Evolutionary conservation across 1,284 basidiomycete genomes (phyloP).

Genomic region (Marasmius fiardii): DNA sequence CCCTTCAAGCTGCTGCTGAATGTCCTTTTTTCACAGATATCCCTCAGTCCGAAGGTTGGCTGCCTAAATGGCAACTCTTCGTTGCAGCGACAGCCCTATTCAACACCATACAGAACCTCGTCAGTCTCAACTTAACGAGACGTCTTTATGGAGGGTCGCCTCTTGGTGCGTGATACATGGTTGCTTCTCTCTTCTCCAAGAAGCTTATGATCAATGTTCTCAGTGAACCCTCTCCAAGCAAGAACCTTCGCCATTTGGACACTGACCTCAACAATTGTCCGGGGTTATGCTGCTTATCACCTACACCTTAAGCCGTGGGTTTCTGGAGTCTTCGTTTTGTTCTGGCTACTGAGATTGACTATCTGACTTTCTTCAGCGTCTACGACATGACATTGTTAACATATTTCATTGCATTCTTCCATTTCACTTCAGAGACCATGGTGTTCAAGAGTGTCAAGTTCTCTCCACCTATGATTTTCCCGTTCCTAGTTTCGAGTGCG

Average conservation of each 20-base stretch:
- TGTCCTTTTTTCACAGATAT: constrained; percentile 37
- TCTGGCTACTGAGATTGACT: constrained; percentile 14
- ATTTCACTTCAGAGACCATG: constrained; percentile 85
- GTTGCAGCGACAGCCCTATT: constrained; percentile 75
- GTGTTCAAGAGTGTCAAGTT: constrained; percentile 80
- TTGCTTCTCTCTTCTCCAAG: background rate
- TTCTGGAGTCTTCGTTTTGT: constrained; percentile 7
- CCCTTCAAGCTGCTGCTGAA: background rate
- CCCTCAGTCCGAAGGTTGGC: constrained; percentile 61
- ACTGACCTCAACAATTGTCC: constrained; percentile 75
- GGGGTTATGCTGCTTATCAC: constrained; percentile 85
- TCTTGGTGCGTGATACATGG: constrained; percentile 26
- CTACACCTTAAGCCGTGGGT: constrained; percentile 77
- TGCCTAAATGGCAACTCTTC: constrained; percentile 86
- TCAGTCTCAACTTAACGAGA: constrained; percentile 74
- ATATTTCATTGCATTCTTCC: constrained; percentile 86
- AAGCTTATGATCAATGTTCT: constrained; percentile 6
- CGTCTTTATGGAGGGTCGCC: constrained; percentile 65
- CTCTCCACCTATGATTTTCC: constrained; percentile 64
- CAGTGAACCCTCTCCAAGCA: constrained; percentile 83
- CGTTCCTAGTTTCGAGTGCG: constrained; percentile 88
- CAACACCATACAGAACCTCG: constrained; percentile 83
- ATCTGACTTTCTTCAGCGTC: constrained; percentile 44
- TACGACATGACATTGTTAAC: constrained; percentile 89
- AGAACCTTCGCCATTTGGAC: constrained; percentile 91